Percentiles rank a stretch among this genome's conserved stretches.
phyloP scores from a whole-genome alignment of 352 stramenopile species.

The Elongisporangium anandrum region DNA sequence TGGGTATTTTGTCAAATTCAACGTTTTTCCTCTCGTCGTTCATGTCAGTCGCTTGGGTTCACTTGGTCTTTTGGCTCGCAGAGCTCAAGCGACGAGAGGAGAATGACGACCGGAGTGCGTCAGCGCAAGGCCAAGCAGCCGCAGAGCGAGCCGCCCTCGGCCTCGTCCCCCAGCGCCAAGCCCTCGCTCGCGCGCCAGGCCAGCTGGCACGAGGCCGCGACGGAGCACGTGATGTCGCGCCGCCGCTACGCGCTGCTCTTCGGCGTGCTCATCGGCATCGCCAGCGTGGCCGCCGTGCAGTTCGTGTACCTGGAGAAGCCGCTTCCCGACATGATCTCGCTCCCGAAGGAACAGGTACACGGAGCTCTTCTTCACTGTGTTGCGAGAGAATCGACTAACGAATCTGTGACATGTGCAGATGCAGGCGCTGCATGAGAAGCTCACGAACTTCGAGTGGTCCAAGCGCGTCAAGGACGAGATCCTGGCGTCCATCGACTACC shows the following conservation, averaged over 20 bases:
- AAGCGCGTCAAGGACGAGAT: slow-evolving; percentile 66
- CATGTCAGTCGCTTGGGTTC: background rate
- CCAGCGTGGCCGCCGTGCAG: slow-evolving; percentile 41
- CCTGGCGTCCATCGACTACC: slow-evolving; percentile 52
- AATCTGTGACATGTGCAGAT: slow-evolving; percentile 18
- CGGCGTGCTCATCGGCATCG: slow-evolving; percentile 52
- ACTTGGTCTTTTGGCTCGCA: background rate
- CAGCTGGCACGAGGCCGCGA: slow-evolving; percentile 53
- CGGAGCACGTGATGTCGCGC: slow-evolving; percentile 52
- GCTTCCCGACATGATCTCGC: slow-evolving; percentile 37
- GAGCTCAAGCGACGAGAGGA: background rate
- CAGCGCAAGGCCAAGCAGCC: slow-evolving; percentile 21
- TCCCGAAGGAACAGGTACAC: slow-evolving; percentile 24
- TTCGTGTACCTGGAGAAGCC: slow-evolving; percentile 42
- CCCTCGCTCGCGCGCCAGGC: slow-evolving; percentile 30
- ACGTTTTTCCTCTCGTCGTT: too few relatives aligned
- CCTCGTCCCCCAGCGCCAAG: slow-evolving; percentile 2
- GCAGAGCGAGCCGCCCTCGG: slow-evolving; percentile 2
- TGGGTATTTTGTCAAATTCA: background rate
- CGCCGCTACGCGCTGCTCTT: slow-evolving; percentile 67
- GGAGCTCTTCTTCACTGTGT: background rate
- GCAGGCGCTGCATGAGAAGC: slow-evolving; percentile 46
- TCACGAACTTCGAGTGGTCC: slow-evolving; percentile 63
- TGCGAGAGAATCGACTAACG: background rate
- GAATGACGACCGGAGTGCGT: slow-evolving; percentile 6